These are phyloP conservation scores for Andrographis paniculata DNA, from an alignment of 305 asterid genomes.

Conservation along the genomic window DNA sequence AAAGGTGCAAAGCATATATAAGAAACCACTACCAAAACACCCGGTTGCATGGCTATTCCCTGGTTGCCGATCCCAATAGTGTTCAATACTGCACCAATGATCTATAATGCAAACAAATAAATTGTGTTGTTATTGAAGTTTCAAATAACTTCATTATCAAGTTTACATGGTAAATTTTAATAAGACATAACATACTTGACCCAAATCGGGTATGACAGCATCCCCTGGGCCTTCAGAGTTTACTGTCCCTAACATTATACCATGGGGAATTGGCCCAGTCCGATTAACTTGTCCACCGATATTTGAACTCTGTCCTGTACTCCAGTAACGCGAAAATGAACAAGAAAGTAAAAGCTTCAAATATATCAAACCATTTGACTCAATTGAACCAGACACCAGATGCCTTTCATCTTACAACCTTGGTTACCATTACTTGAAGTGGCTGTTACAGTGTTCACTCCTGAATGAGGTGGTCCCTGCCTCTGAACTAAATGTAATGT, in stretches of 20 bases:
- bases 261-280: conserved; percentile 68
- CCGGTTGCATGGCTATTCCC: conserved; percentile 50
- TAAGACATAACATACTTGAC: conserved; percentile 46
- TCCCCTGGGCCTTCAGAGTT: conserved; percentile 80
- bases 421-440: conserved; percentile 38
- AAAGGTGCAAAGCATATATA: neutral
- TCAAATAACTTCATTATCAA: conserved; percentile 3
- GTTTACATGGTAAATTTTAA: conserved; percentile 8
- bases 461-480: conserved; percentile 56
- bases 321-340: conserved; percentile 13
- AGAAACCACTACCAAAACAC: conserved; percentile 41
- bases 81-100: conserved; percentile 82
- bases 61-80: conserved; percentile 56
- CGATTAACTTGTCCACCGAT: conserved; percentile 45
- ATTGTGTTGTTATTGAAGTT: neutral
- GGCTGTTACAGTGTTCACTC: conserved; percentile 37
- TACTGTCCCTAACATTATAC: conserved; percentile 69
- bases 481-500: conserved; percentile 82
- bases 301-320: conserved; percentile 56
- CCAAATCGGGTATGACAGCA: conserved; percentile 52
- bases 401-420: conserved; percentile 29
- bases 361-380: conserved; percentile 4
- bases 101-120: conserved; percentile 31
- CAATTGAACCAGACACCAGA: conserved; percentile 11
- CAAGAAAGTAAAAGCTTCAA: conserved; percentile 5